Conservation (phyloP, 768 basidiomycete genomes). For the Boletus tomentosulus region DNA sequence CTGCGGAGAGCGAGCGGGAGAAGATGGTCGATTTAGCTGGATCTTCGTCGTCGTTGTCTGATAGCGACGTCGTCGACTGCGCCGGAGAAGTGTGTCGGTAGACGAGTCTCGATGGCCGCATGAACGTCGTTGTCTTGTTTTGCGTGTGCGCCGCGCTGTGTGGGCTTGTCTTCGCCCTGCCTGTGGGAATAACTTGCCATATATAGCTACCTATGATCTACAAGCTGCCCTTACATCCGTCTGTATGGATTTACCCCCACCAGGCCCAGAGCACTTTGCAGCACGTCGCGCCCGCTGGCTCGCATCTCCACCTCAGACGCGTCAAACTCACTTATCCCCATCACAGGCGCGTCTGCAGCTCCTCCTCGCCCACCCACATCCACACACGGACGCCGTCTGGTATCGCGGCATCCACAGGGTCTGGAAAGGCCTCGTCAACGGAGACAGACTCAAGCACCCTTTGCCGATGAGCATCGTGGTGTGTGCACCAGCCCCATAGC, state of each 20-base stretch:
- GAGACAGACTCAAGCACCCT: constrained; percentile 52
- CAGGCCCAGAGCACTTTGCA: constrained; percentile 61
- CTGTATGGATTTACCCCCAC: constrained; percentile 36
- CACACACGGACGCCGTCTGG: constrained; percentile 54
- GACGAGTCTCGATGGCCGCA: constrained; percentile 32
- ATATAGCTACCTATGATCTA: constrained; percentile 18
- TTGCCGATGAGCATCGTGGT: constrained; percentile 67
- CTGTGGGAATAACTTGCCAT: constrained; percentile 19
- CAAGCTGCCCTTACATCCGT: background rate
- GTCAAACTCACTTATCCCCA: constrained; percentile 31
- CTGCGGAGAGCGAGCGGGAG: constrained; percentile 34
- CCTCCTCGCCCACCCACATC: constrained; percentile 44
- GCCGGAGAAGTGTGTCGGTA: constrained; percentile 44
- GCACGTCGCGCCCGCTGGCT: constrained; percentile 66
- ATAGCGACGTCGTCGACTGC: constrained; percentile 77
- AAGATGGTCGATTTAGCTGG: constrained; percentile 46
- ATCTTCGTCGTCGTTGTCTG: constrained; percentile 69
- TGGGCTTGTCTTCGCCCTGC: background rate
- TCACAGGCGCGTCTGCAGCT: constrained; percentile 47
- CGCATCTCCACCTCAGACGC: constrained; percentile 18
- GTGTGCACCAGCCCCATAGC: constrained; percentile 26
- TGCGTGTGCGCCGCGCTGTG: background rate
- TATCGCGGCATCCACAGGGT: constrained; percentile 51
- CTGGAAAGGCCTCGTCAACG: constrained; percentile 58
- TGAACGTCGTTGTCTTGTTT: background rate